Evolutionary conservation across 805 yeast genomes (phyloP).

Genomic region (Zygosaccharomyces gambellarensis): DNA sequence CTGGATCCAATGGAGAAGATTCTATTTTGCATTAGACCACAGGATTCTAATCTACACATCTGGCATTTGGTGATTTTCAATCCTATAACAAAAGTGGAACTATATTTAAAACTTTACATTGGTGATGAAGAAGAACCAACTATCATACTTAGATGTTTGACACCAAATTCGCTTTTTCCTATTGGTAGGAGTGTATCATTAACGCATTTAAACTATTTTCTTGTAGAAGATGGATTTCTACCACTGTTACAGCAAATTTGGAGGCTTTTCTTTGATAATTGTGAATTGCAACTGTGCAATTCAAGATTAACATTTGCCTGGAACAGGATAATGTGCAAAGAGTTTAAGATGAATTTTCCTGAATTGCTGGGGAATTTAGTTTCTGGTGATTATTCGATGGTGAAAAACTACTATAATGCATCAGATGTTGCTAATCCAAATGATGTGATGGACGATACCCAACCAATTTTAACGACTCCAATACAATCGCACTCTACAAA

Average conservation of each 20-base stretch:
- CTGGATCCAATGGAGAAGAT: constrained; percentile 5
- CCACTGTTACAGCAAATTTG: constrained; percentile 23
- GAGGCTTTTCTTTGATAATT: constrained; percentile 15
- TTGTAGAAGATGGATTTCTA: constrained; percentile 20
- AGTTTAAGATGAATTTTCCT: constrained; percentile 28
- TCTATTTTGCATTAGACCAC: constrained; percentile 27
- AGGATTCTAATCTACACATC: constrained; percentile 31
- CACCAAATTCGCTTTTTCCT: constrained; percentile 29
- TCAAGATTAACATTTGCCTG: constrained; percentile 20
- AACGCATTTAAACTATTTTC: constrained; percentile 19
- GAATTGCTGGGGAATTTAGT: constrained; percentile 24
- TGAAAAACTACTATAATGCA: constrained; percentile 12
- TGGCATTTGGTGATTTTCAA: constrained; percentile 32
- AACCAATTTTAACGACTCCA: background rate
- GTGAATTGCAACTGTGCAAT: background rate
- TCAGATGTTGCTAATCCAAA: constrained; percentile 3
- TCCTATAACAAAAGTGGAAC: constrained; percentile 17
- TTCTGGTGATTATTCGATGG: constrained; percentile 25
- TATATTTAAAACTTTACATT: constrained; percentile 25
- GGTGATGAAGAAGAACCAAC: constrained; percentile 20
- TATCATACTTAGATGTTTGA: constrained; percentile 26
- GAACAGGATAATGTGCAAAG: constrained; percentile 31
- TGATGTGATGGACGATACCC: constrained; percentile 1
- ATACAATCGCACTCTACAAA: background rate
- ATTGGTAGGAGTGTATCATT: constrained; percentile 26